Conservation (phyloP, 306 rosid species). For the Gastrolobium villosum region DNA sequence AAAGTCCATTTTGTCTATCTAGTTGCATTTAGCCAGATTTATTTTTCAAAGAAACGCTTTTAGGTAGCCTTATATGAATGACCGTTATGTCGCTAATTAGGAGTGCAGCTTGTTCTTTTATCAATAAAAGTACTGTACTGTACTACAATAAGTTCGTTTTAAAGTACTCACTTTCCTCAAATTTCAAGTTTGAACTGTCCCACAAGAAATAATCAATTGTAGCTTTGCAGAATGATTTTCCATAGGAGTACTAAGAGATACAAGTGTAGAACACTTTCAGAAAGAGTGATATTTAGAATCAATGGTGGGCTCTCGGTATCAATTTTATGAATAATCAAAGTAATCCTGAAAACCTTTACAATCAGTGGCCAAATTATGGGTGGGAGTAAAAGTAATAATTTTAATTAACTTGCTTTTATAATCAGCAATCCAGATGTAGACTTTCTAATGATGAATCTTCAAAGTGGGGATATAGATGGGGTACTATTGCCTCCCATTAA, state of each 20-base stretch:
- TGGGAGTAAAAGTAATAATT: slow-evolving; percentile 35
- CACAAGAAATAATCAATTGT: slow-evolving; percentile 19
- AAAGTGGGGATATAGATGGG: slow-evolving; percentile 46
- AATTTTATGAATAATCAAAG: slow-evolving; percentile 46
- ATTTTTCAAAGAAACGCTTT: not conserved
- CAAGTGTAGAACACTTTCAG: slow-evolving; percentile 9
- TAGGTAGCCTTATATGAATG: slow-evolving; percentile 27
- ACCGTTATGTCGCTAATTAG: slow-evolving; percentile 36
- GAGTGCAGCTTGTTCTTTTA: slow-evolving; percentile 9
- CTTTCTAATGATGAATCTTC: slow-evolving; percentile 48
- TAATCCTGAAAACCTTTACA: slow-evolving; percentile 43
- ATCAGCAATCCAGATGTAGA: slow-evolving; percentile 43
- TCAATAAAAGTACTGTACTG: slow-evolving; percentile 18
- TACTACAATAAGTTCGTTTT: not conserved
- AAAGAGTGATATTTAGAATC: slow-evolving; percentile 44
- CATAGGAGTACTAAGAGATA: slow-evolving; percentile 18
- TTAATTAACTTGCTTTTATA: slow-evolving; percentile 22
- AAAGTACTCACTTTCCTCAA: slow-evolving; percentile 12
- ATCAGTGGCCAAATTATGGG: slow-evolving; percentile 51
- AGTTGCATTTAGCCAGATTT: slow-evolving; percentile 6
- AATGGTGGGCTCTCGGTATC: slow-evolving; percentile 54
- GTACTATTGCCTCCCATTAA: slow-evolving; percentile 40
- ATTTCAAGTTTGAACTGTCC: slow-evolving; percentile 32
- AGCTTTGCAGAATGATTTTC: slow-evolving; percentile 26
- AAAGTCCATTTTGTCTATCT: slow-evolving; percentile 22